A percentile compares a stretch with the other conserved stretches of the same genome.
These are phyloP conservation scores for Ceratobasidium sp. DNA, from an alignment of 1,284 basidiomycete species.

Conservation along the genomic window DNA sequence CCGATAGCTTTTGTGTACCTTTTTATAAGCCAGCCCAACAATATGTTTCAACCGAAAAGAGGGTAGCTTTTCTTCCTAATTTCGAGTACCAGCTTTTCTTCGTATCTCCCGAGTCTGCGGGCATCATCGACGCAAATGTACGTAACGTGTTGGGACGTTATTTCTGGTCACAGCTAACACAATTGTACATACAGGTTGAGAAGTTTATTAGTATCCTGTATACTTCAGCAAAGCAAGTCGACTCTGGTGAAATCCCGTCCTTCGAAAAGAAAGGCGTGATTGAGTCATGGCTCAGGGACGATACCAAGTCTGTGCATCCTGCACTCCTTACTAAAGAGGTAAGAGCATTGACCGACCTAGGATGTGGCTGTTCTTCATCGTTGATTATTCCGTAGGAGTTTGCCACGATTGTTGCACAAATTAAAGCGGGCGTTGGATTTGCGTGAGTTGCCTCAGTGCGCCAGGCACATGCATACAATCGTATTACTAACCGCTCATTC, in stretches of 20 bases:
- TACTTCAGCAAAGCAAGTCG: slow-evolving; percentile 12
- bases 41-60: slow-evolving; percentile 9
- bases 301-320: background rate
- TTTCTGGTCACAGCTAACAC: background rate
- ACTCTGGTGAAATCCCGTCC: background rate
- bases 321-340: slow-evolving; percentile 29
- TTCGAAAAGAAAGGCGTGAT: slow-evolving; percentile 32
- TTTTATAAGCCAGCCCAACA: background rate
- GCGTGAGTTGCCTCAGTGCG: background rate
- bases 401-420: slow-evolving; percentile 24
- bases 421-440: slow-evolving; percentile 34
- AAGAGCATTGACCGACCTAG: background rate
- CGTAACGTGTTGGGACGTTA: background rate
- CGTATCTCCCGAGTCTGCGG: slow-evolving; percentile 16
- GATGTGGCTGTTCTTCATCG: too few relatives aligned
- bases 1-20: slow-evolving; percentile 26
- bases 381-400: slow-evolving; percentile 13
- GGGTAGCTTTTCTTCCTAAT: slow-evolving; percentile 6
- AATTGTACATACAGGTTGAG: slow-evolving; percentile 10
- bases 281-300: slow-evolving; percentile 22
- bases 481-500: background rate
- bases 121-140: slow-evolving; percentile 41
- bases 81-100: slow-evolving; percentile 44
- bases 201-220: slow-evolving; percentile 25
- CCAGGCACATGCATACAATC: background rate